phyloP scores from a whole-genome alignment of 805 yeast genomes.

The Yarrowia keelungensis region DNA sequence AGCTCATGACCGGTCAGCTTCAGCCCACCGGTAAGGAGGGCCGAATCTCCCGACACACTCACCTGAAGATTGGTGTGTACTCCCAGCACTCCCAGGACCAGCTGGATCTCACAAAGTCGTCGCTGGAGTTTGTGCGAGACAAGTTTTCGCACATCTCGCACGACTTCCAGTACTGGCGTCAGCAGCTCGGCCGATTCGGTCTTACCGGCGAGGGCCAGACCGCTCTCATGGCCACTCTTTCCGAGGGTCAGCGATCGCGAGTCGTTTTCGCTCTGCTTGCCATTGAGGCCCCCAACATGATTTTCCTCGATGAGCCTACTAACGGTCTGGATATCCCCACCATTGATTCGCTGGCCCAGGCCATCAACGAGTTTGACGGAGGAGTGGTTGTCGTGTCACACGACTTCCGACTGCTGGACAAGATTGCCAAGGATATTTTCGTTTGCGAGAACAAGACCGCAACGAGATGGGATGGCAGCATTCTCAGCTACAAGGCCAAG shows the following conservation, averaged over 20 bases:
- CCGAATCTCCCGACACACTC: slow-evolving; percentile 96
- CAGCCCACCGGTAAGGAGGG: slow-evolving; percentile 78
- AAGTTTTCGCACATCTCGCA: slow-evolving; percentile 88
- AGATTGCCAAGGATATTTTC: slow-evolving; percentile 95
- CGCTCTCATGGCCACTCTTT: slow-evolving; percentile 96
- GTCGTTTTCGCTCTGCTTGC: slow-evolving; percentile 97
- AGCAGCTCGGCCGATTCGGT: slow-evolving; percentile 97
- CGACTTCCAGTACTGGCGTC: slow-evolving; percentile 96
- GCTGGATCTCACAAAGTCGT: slow-evolving; percentile 92
- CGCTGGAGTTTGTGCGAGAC: slow-evolving; percentile 96
- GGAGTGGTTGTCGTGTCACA: slow-evolving; percentile 99
- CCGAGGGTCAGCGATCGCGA: slow-evolving; percentile 99
- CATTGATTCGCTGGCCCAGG: slow-evolving; percentile 96
- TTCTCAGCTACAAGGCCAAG: slow-evolving; percentile 90
- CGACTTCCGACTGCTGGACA: slow-evolving; percentile 97
- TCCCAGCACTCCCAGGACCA: slow-evolving; percentile 99
- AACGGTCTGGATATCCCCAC: slow-evolving; percentile 99
- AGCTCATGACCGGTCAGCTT: slow-evolving; percentile 94
- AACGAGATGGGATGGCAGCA: slow-evolving; percentile 94
- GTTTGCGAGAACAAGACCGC: slow-evolving; percentile 96
- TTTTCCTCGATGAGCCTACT: slow-evolving; percentile 98
- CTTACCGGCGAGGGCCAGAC: slow-evolving; percentile 99
- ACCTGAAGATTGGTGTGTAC: slow-evolving; percentile 96
- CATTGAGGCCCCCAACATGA: slow-evolving; percentile 91
- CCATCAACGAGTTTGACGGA: slow-evolving; percentile 92